Percentiles rank a stretch among this genome's conserved stretches.
Conservation (phyloP, 108 stramenopile species). For the Bacterosira constricta region DNA sequence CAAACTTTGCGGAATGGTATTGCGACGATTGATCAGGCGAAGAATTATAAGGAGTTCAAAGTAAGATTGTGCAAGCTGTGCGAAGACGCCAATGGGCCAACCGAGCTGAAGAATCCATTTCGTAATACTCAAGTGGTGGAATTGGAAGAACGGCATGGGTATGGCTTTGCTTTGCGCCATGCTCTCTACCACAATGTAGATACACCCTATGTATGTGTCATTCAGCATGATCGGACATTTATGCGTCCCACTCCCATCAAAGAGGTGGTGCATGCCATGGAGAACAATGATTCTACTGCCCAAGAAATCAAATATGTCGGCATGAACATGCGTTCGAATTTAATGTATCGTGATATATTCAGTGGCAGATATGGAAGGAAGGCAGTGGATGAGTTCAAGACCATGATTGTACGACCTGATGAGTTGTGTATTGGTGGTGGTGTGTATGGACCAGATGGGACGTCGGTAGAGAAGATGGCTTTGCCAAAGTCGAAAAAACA, state of each 20-base stretch:
- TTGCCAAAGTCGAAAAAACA: constrained; percentile 37
- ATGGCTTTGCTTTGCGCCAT: constrained; percentile 86
- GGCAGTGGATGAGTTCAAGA: constrained; percentile 54
- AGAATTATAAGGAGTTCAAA: constrained; percentile 75
- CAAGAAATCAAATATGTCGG: constrained; percentile 75
- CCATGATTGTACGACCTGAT: constrained; percentile 60
- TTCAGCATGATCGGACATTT: constrained; percentile 91
- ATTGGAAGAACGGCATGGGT: constrained; percentile 75
- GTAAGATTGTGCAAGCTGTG: constrained; percentile 53
- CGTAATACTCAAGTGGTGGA: constrained; percentile 67
- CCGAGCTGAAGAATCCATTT: constrained; percentile 35
- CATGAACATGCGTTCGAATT: constrained; percentile 75
- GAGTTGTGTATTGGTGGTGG: constrained; percentile 57
- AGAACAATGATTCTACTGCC: constrained; percentile 47
- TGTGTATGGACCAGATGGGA: constrained; percentile 64
- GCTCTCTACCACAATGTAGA: constrained; percentile 58
- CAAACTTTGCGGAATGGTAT: constrained; percentile 84
- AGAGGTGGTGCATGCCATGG: constrained; percentile 68
- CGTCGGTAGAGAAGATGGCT: constrained; percentile 49
- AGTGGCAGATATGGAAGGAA: constrained; percentile 68
- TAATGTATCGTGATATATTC: constrained; percentile 78
- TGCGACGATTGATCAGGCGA: constrained; percentile 62
- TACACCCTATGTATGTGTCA: constrained; percentile 86
- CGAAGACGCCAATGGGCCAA: constrained; percentile 19
- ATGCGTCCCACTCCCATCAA: constrained; percentile 73